Evolutionary conservation across 2,329 filamentous ascomycete genomes (phyloP).

Genomic region (Ophiostoma quercus): DNA sequence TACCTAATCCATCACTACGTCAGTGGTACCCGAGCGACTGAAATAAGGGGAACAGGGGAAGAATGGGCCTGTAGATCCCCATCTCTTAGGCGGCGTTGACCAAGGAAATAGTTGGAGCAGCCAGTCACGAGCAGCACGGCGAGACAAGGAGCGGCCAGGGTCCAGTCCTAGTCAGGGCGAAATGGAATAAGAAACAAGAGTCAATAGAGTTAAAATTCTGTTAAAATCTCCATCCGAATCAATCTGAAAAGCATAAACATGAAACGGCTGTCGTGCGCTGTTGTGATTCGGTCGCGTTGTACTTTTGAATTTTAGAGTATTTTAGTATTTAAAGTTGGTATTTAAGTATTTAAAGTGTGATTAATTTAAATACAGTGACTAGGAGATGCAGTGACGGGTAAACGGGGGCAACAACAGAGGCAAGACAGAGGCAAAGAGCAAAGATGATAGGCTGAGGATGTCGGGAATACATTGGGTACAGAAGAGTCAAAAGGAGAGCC

Average conservation of each 20-base stretch:
- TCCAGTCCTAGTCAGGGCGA: not conserved
- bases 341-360: not conserved
- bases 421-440: conserved; percentile 1
- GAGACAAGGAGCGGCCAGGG: not conserved
- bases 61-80: conserved; percentile 10
- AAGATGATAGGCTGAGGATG: not conserved
- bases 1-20: conserved; percentile 5
- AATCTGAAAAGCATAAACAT: not conserved
- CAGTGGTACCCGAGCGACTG: not conserved
- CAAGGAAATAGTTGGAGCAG: conserved; percentile 1
- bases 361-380: not conserved
- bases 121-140: not conserved
- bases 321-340: not conserved
- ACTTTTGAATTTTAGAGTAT: conserved; percentile 1
- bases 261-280: conserved; percentile 9
- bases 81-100: not conserved
- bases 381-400: conserved; percentile 5
- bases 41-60: not conserved
- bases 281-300: not conserved
- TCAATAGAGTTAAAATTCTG: not conserved
- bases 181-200: not conserved
- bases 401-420: not conserved
- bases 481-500: not conserved
- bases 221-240: not conserved
- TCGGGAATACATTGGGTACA: too few relatives aligned